phyloP scores from a whole-genome alignment of 2,329 filamentous ascomycete species.

The Fusarium paranaense region DNA sequence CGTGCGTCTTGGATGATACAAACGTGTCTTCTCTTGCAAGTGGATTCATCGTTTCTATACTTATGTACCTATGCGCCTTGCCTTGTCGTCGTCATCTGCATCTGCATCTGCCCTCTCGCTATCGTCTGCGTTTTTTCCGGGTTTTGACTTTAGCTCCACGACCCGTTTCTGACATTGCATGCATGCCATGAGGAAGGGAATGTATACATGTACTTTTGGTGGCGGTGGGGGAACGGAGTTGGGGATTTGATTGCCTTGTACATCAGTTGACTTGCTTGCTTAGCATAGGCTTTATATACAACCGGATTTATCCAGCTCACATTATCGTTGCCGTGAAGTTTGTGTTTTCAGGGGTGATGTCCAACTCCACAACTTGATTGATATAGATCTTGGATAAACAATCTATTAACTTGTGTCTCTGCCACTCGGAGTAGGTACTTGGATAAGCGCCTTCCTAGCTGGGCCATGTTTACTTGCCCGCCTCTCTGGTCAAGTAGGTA shows the following conservation, averaged over 20 bases:
- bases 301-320: background rate
- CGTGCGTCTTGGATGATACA: constrained; percentile 36
- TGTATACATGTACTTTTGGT: constrained; percentile 21
- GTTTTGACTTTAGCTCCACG: constrained; percentile 21
- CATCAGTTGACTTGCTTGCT: constrained; percentile 19
- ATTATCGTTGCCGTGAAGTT: background rate
- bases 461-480: background rate
- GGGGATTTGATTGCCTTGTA: constrained; percentile 31
- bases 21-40: constrained; percentile 33
- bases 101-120: constrained; percentile 2
- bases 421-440: background rate
- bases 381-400: too few relatives aligned
- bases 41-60: constrained; percentile 38
- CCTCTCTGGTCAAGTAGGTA: background rate
- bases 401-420: background rate
- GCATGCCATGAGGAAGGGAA: constrained; percentile 36
- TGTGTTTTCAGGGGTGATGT: background rate
- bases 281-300: constrained; percentile 13
- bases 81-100: constrained; percentile 7
- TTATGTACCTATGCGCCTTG: constrained; percentile 20
- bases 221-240: constrained; percentile 31
- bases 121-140: constrained; percentile 19
- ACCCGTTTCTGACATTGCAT: constrained; percentile 25
- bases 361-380: background rate
- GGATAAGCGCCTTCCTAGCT: background rate